These are phyloP conservation scores for Eutrema yunnanense DNA, from an alignment of 345 rosid species.

Conservation along the genomic window DNA sequence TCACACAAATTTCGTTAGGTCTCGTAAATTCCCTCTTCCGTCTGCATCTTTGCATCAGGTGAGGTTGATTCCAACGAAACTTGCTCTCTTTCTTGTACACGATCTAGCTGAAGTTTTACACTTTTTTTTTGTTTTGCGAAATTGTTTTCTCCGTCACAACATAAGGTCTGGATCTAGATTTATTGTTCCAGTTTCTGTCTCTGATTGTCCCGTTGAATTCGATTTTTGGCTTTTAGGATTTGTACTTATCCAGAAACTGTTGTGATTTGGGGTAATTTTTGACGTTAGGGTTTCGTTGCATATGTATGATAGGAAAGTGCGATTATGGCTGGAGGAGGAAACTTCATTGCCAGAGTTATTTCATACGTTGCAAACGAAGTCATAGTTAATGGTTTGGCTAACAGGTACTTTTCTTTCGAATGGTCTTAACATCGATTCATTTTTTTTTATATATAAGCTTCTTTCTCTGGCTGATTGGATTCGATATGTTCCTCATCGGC, in stretches of 20 bases:
- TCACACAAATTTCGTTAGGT: background rate
- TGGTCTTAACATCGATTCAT: background rate
- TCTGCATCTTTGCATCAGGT: constrained; percentile 1
- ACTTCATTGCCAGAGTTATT: constrained; percentile 71
- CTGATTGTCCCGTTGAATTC: background rate
- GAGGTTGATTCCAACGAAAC: background rate
- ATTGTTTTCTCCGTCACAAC: too few species aligned
- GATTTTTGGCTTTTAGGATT: background rate
- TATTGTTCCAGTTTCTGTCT: background rate
- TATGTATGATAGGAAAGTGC: constrained; percentile 5
- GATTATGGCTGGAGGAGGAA: constrained; percentile 91
- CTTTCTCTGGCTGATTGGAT: constrained; percentile 40
- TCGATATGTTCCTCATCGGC: constrained; percentile 30
- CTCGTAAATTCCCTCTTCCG: background rate
- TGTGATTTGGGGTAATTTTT: background rate
- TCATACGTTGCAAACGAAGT: constrained; percentile 73
- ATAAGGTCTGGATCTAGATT: background rate
- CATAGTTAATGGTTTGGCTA: constrained; percentile 78
- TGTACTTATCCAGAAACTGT: background rate
- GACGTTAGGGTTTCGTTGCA: background rate
- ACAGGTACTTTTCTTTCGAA: constrained; percentile 44
- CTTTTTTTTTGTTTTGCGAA: background rate
- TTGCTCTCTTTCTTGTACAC: background rate
- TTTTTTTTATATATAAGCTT: constrained; percentile 21
- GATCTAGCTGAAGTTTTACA: background rate